Evolutionary conservation across 768 basidiomycete species (phyloP), one percentile per base, ranked within the genome.

Genomic region (Tylopilus sp.): DNA sequence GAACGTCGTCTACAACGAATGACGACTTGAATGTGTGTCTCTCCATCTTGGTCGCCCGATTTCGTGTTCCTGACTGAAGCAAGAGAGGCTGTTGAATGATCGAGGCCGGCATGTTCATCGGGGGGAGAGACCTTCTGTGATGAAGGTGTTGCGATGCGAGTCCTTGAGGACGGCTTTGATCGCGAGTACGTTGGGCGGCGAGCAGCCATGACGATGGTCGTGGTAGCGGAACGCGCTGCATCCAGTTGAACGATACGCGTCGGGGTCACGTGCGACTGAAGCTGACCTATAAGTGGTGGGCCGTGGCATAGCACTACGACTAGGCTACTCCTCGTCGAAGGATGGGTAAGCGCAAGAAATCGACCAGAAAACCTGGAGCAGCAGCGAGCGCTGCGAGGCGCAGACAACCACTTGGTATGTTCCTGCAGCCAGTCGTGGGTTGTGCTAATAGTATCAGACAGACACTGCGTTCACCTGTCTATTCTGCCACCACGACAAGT

Each of bases 281-380:
- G 9, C 25, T 42, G 18, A 39, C 38, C n/a, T n/a, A n/a, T n/a
- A n/a, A n/a, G n/a, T n/a, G n/a, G n/a, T n/a, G n/a, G n/a, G n/a
- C n/a, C n/a, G n/a, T n/a, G n/a, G n/a, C n/a, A n/a, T 8, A 28
- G 28, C 8, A 8, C 25, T 40, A 36, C n/a, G 4, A 21, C 13
- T 15, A 10, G 28, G 25, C 8, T 7, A 28, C 4, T 39, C 18
- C 36, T 38, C 33, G 31, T 31, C 15, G 12, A 31, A 42, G 11
- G 22, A 93, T 93, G 91, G 91, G 91, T 53, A 93, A 93, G 71
- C 84, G 91, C 59, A 93, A 93, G 73, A 93, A 93, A 69, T 89
- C 91, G 0, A 83, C 90, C 18, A 81, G 87, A 64, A 91, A 91
- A 59, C 88, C 90, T 7, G 80, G 77, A 31, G 80, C 81, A 40